phyloP scores from a whole-genome alignment of 169 alveolate genomes.

The Sarcocystis neurona region DNA sequence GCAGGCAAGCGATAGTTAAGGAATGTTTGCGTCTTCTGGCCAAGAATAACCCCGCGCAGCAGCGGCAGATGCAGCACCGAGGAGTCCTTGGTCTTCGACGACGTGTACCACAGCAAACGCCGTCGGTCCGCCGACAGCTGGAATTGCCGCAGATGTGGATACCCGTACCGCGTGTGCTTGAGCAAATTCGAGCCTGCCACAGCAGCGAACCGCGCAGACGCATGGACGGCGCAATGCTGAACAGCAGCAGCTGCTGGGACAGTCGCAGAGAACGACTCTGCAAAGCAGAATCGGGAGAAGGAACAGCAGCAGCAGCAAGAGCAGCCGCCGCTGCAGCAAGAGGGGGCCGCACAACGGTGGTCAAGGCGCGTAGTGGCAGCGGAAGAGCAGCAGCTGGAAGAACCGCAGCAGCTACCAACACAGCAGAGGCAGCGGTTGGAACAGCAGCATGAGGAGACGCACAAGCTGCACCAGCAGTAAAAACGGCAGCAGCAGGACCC shows the following conservation, averaged over 20 bases:
- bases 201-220: not conserved
- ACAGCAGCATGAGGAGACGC: too few species aligned
- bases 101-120: conserved; percentile 73
- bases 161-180: conserved; percentile 73
- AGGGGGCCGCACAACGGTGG: not conserved
- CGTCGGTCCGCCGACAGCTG: conserved; percentile 72
- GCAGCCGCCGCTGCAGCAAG: not conserved
- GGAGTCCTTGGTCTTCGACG: conserved; percentile 59
- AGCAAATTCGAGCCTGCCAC: conserved; percentile 54
- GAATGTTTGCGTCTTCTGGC: conserved; percentile 73
- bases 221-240: too few species aligned
- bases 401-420: too few species aligned
- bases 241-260: not conserved
- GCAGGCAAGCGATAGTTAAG: conserved; percentile 68
- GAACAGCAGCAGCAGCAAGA: not conserved
- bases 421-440: too few species aligned
- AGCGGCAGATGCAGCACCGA: conserved; percentile 46
- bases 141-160: conserved; percentile 77
- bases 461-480: not conserved
- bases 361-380: not conserved
- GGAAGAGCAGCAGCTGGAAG: too few species aligned
- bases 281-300: not conserved
- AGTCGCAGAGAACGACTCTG: not conserved
- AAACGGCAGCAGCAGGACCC: not conserved
- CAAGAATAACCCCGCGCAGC: conserved; percentile 68